Evolutionary conservation across 2,329 filamentous ascomycete species (phyloP).

Genomic region (Monosporascus cannonballus): DNA sequence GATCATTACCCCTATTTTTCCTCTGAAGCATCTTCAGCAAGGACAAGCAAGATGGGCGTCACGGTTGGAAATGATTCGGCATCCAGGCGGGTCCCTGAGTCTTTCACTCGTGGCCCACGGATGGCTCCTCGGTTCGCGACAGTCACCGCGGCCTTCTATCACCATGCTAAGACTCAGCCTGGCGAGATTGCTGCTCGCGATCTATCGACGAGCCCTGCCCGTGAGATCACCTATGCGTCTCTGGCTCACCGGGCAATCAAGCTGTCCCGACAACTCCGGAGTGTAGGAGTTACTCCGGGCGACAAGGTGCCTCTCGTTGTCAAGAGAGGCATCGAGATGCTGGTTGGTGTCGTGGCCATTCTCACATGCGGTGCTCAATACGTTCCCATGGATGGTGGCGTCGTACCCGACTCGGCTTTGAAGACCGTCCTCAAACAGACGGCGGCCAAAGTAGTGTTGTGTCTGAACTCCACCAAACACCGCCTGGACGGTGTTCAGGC

Average conservation of each 20-base stretch:
- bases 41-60: background rate
- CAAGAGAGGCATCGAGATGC: slow-evolving; percentile 49
- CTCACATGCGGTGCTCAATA: slow-evolving; percentile 54
- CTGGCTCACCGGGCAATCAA: slow-evolving; percentile 36
- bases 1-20: background rate
- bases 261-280: slow-evolving; percentile 34
- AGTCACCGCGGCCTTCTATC: slow-evolving; percentile 9
- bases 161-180: slow-evolving; percentile 7
- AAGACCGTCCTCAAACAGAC: slow-evolving; percentile 43
- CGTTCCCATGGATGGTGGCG: slow-evolving; percentile 51
- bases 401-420: slow-evolving; percentile 42
- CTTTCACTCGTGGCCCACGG: slow-evolving; percentile 1
- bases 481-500: slow-evolving; percentile 28
- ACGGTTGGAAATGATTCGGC: background rate
- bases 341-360: slow-evolving; percentile 50
- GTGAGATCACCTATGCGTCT: slow-evolving; percentile 35
- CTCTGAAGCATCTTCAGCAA: background rate
- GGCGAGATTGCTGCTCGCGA: slow-evolving; percentile 8
- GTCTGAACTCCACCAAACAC: slow-evolving; percentile 32
- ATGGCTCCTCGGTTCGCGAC: slow-evolving; percentile 2
- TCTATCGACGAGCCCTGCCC: slow-evolving; percentile 13
- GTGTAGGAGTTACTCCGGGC: slow-evolving; percentile 33
- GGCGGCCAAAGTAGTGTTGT: slow-evolving; percentile 38
- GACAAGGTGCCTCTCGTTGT: slow-evolving; percentile 50
- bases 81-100: slow-evolving; percentile 1